phyloP scores from a whole-genome alignment of 2,329 filamentous ascomycete genomes.

The Diaporthe amygdali region DNA sequence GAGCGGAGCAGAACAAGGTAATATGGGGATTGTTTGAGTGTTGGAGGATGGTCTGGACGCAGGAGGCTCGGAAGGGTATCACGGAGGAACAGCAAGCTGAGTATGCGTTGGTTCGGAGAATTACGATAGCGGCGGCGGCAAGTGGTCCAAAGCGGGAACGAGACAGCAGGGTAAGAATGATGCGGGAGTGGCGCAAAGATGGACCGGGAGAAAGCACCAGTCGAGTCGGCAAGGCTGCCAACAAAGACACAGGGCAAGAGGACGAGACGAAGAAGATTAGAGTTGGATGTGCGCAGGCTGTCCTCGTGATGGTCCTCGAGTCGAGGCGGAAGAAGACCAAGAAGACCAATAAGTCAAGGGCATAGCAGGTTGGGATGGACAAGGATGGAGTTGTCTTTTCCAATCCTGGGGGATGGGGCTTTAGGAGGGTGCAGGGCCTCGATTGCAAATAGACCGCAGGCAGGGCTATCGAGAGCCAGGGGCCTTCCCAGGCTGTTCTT shows the following conservation, averaged over 20 bases:
- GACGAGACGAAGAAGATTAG: background rate
- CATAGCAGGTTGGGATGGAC: background rate
- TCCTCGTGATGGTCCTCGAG: background rate
- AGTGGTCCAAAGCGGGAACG: background rate
- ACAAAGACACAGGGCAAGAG: background rate
- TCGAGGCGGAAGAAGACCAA: background rate
- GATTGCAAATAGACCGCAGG: background rate
- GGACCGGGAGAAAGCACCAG: background rate
- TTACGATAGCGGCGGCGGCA: background rate
- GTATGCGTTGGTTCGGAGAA: background rate
- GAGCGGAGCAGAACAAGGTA: background rate
- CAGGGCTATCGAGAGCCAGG: background rate
- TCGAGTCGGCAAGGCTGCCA: background rate
- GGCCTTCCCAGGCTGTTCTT: background rate
- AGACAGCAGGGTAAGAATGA: background rate
- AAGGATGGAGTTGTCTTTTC: conserved; percentile 1
- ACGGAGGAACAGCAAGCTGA: background rate
- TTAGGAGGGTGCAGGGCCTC: background rate
- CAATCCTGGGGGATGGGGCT: background rate
- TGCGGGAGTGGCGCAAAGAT: conserved; percentile 4
- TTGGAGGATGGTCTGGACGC: background rate
- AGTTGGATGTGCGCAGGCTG: background rate
- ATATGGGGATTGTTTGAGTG: background rate
- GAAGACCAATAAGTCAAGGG: background rate
- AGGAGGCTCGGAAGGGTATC: background rate